A percentile compares a stretch with the other conserved stretches of the same genome.
phyloP scores from a whole-genome alignment of 2,329 filamentous ascomycete genomes.

The Colletotrichum sp. region DNA sequence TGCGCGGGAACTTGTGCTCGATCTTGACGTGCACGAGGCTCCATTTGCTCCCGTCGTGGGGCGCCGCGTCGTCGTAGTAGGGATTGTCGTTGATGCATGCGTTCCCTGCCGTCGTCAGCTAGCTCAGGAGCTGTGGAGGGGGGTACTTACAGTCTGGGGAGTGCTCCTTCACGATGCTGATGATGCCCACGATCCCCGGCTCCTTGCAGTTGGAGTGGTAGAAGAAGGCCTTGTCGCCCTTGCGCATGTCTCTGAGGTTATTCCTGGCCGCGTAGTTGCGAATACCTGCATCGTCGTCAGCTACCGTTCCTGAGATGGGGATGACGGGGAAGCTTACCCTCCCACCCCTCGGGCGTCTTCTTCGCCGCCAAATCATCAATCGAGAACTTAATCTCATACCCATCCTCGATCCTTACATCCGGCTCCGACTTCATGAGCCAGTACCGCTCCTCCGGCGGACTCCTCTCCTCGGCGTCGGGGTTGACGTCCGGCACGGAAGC shows the following conservation, averaged over 20 bases:
- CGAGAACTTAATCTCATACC: conserved; percentile 88
- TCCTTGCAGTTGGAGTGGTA: conserved; percentile 95
- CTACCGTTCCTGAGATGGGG: background rate
- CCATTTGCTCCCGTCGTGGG: conserved; percentile 66
- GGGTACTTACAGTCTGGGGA: conserved; percentile 72
- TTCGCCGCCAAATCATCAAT: conserved; percentile 85
- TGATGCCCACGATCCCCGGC: conserved; percentile 84
- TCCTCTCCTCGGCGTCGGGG: conserved; percentile 34
- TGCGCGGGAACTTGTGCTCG: conserved; percentile 73
- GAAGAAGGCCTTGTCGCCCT: conserved; percentile 92
- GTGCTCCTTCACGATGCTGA: conserved; percentile 88
- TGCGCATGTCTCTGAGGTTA: conserved; percentile 89
- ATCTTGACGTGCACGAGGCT: conserved; percentile 89
- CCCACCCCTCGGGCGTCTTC: conserved; percentile 85
- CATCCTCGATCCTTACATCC: conserved; percentile 84
- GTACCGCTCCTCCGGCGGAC: conserved; percentile 55
- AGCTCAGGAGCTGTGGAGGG: background rate
- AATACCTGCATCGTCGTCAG: background rate
- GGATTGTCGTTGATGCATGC: conserved; percentile 55
- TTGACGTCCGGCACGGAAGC: conserved; percentile 37
- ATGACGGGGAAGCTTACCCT: conserved; percentile 59
- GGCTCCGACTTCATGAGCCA: conserved; percentile 92
- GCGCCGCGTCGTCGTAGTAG: conserved; percentile 84
- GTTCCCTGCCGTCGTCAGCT: conserved; percentile 13
- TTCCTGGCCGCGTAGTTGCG: conserved; percentile 67